Conservation (phyloP, 164 flowering plant genomes). For the Macadamia tetraphylla region DNA sequence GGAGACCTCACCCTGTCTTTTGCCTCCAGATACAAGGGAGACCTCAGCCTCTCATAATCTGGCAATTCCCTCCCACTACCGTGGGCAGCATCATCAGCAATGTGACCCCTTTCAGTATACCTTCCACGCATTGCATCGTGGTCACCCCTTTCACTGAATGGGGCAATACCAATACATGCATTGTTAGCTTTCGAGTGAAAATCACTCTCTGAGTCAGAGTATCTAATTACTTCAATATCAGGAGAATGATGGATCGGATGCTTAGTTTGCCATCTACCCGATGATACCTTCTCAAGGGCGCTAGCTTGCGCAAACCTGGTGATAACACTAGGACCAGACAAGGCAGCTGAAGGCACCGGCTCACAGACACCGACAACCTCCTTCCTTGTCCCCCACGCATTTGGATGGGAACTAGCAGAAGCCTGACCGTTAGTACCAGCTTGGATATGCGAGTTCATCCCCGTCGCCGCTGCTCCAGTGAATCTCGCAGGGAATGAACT, state of each 20-base stretch:
- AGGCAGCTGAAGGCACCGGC: constrained; percentile 26
- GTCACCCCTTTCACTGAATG: constrained; percentile 22
- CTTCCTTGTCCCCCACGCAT: constrained; percentile 73
- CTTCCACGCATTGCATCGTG: constrained; percentile 23
- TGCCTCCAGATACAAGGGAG: constrained; percentile 24
- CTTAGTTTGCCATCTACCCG: constrained; percentile 91
- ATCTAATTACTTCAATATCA: constrained; percentile 46
- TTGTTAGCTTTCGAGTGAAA: constrained; percentile 13
- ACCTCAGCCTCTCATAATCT: constrained; percentile 24
- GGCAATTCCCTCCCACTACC: constrained; percentile 32
- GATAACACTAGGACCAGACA: constrained; percentile 45
- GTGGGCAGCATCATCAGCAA: constrained; percentile 21
- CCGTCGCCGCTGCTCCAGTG: constrained; percentile 27
- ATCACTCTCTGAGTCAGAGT: constrained; percentile 29
- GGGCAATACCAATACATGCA: constrained; percentile 13
- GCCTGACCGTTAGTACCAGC: constrained; percentile 23
- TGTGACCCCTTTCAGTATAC: constrained; percentile 32
- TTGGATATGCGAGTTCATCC: constrained; percentile 19
- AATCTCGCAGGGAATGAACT: constrained; percentile 24
- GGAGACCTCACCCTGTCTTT: constrained; percentile 24
- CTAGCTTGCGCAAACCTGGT: constrained; percentile 78
- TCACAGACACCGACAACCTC: constrained; percentile 40
- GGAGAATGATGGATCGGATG: constrained; percentile 30
- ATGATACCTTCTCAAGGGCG: constrained; percentile 87
- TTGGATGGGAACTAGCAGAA: constrained; percentile 32